These are phyloP conservation scores for Fraxinus albicans DNA, from an alignment of 305 asterid species.

Conservation along the genomic window DNA sequence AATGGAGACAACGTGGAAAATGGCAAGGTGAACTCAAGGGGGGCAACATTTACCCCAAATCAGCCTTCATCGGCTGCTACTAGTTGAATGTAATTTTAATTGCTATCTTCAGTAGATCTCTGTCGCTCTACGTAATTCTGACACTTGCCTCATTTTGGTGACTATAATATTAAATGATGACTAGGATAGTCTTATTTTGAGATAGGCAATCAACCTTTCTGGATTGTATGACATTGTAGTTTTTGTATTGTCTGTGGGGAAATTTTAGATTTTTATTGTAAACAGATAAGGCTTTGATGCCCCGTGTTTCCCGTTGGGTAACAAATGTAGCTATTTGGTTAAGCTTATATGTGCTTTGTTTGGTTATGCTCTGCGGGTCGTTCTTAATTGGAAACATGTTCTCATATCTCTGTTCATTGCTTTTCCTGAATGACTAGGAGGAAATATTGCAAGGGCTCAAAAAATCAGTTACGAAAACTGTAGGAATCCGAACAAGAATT, in stretches of 20 bases:
- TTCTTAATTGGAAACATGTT: neutral
- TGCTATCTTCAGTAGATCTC: neutral
- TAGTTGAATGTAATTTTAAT: constrained; percentile 36
- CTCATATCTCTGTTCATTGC: neutral
- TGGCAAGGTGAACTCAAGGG: constrained; percentile 43
- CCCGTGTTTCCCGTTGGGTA: neutral
- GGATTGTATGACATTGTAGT: neutral
- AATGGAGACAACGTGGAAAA: constrained; percentile 39
- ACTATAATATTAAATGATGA: neutral
- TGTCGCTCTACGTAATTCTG: neutral
- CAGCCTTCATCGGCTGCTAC: constrained; percentile 65
- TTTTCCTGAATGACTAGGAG: neutral
- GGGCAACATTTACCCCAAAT: constrained; percentile 32
- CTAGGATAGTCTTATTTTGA: neutral
- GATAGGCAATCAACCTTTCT: neutral
- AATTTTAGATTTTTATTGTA: neutral
- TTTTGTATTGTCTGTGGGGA: neutral
- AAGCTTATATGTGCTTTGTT: neutral
- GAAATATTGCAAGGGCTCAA: neutral
- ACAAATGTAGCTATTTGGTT: neutral
- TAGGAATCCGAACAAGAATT: too few relatives aligned
- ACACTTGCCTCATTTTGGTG: neutral
- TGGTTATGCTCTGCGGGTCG: neutral
- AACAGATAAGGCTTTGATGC: neutral
- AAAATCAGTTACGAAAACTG: neutral